A percentile compares a stretch with the other conserved stretches of the same genome.
Conservation (phyloP, 148 eudicot species). For the Arbutus unedo region DNA sequence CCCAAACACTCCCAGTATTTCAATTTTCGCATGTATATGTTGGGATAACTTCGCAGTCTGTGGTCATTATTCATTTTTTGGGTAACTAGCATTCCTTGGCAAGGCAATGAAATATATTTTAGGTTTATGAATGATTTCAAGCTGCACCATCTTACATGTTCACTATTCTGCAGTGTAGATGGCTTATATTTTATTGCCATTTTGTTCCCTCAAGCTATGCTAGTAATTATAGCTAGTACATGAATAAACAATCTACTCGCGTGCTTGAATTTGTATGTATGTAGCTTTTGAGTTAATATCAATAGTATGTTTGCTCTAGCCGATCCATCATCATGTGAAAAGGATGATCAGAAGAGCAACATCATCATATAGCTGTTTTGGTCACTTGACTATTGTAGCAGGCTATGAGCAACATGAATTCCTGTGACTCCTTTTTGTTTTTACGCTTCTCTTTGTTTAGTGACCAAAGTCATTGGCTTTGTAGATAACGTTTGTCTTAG, state of each 20-base stretch:
- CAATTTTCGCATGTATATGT: background rate
- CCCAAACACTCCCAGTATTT: too few species aligned
- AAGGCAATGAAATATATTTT: background rate
- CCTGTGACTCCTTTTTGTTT: background rate
- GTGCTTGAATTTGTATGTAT: background rate
- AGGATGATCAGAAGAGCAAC: background rate
- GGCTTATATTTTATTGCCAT: too few species aligned
- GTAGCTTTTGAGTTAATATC: background rate
- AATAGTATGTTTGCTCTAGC: background rate
- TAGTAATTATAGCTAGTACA: too few species aligned
- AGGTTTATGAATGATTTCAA: background rate
- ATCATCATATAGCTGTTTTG: background rate
- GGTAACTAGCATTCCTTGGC: background rate
- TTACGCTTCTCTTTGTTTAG: background rate
- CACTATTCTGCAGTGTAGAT: too few species aligned
- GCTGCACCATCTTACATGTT: background rate
- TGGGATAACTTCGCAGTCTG: background rate
- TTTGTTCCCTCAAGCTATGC: too few species aligned
- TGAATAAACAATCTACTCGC: background rate
- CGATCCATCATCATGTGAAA: background rate
- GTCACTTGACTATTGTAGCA: background rate
- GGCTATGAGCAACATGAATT: slow-evolving; percentile 2
- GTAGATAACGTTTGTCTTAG: background rate
- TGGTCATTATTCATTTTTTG: background rate
- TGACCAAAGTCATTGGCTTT: background rate